Evolutionary conservation across 2,329 filamentous ascomycete species (phyloP), one percentile per base, ranked within the genome.

Genomic region (Penicillium nordicum): DNA sequence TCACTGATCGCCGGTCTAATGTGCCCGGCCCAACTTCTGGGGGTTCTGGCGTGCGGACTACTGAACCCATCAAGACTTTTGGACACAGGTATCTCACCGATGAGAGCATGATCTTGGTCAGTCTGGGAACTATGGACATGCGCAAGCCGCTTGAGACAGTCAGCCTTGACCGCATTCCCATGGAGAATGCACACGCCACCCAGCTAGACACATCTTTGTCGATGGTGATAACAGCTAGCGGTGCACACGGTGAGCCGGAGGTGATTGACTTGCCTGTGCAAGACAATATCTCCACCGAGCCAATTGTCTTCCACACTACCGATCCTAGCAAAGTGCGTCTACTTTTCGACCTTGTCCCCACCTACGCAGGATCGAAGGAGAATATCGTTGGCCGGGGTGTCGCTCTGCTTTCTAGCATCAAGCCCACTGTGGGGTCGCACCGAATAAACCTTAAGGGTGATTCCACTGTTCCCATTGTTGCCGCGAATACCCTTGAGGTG

Each of bases 161-260:
- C 44, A 90, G 86, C 62, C 81, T 99, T 23, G 94, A 97, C 64
- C 87, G 86, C 27, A 94, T 97, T 50, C 92, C 93, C 0, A 81
- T 97, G 50, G 85, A 87, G 0, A 88, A 94, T 70, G 94, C 92
- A 0, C 93, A 97, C 72, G 88, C 88, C 5, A 97, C 94, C 0
- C 90, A 97, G 73, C 84, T 97, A 12, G 94, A 99, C 65, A 97
- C 94, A 2, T 92, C 93, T 2, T 78, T 99, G 7, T 97, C 94
- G 0, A 82, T 99, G 38, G 90, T 97, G 0, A 86, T 99, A 14
- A 92, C 91, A 9, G 92, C 94, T 0, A 87, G 83, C 57, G 91
- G 91, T 14, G 94, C 93, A 0, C 82, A 84, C 45, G 94, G 94
- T 10, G 93, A 97, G 68, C 86, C 92, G 0, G 92, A 89, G 1